Base-by-base conservation (phyloP, 2,329 filamentous ascomycete species). In the Botrytis paeoniae region DNA sequence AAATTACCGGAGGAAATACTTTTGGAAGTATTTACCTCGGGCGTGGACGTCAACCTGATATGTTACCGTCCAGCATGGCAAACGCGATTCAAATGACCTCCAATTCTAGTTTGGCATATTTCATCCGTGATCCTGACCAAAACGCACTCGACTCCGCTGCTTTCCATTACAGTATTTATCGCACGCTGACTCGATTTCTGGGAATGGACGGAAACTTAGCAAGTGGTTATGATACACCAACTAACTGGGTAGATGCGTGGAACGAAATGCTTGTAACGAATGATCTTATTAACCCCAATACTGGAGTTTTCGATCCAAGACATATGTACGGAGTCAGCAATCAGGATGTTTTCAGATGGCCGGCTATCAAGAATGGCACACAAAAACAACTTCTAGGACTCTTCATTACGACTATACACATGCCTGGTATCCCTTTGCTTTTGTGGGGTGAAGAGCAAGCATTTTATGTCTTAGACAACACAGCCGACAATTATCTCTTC, bases 401-500 rank as follows among this genome's bases (percentile, higher is more conserved):
- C 25, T 90, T 89, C 76, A 84, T 91, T 62, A 88, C 87, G 1
- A 89, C 88, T 0, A 78, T 91, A 69, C 82, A 89, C 64, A 83
- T 91, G 78, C 89, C 89, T 1, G 89, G 89, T 25, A 88, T 90
- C 43, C 87, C 89, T 3, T 80, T 89, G 25, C 80, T 89, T 35
- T 83, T 87, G 25, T 92, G 88, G 87, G 89, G 89, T 29, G 89
- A 92, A 78, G 89, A 92, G 78, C 89, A 92, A 80, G 87, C 86
- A 0, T 89, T 89, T 74, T 91, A 91, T 76, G 82, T 90, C 0
- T 81, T 91, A 4, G 89, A 92, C 78, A 90, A 87, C 73, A 90
- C 89, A 0, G 89, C 89, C 7, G 82, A 83, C 73, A 91, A 91
- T 77, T 92, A 91, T 78, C 85, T 92, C 60, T 92, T 88, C 78